phyloP scores from a whole-genome alignment of 306 rosid genomes.

The Castanea sativa region DNA sequence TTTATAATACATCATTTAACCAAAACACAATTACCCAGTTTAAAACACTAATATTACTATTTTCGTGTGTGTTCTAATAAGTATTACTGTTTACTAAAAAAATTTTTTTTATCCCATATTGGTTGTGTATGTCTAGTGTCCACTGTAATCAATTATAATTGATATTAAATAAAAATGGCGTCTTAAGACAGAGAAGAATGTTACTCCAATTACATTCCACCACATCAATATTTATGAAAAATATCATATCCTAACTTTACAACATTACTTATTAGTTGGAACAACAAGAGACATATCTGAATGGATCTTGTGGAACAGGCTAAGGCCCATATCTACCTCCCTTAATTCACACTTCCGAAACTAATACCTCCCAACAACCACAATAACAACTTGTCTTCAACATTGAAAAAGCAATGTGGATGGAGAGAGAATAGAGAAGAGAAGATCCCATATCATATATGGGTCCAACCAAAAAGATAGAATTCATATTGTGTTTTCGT shows the following conservation, averaged over 20 bases:
- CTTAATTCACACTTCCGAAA: constrained; percentile 24
- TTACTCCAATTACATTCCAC: no score
- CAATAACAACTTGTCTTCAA: constrained; percentile 31
- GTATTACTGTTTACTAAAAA: no score
- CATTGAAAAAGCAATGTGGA: constrained; percentile 13
- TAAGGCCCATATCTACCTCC: constrained; percentile 19
- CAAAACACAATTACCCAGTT: no score
- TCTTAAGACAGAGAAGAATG: no score
- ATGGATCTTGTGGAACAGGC: not conserved
- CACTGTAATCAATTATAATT: no score
- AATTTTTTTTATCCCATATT: no score
- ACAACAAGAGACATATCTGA: not conserved
- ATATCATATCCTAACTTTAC: no score
- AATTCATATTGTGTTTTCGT: constrained; percentile 64
- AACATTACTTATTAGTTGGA: not conserved
- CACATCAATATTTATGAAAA: not conserved
- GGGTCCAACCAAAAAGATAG: constrained; percentile 36
- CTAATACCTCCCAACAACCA: constrained; percentile 44
- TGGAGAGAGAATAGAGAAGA: not conserved
- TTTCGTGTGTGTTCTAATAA: no score
- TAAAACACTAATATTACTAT: no score
- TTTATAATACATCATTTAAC: no score
- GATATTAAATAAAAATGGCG: not conserved
- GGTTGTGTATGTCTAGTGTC: no score
- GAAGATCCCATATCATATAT: constrained; percentile 26